Base-by-base conservation (phyloP, 1,284 basidiomycete species). In the Caloboletus inedulis region DNA sequence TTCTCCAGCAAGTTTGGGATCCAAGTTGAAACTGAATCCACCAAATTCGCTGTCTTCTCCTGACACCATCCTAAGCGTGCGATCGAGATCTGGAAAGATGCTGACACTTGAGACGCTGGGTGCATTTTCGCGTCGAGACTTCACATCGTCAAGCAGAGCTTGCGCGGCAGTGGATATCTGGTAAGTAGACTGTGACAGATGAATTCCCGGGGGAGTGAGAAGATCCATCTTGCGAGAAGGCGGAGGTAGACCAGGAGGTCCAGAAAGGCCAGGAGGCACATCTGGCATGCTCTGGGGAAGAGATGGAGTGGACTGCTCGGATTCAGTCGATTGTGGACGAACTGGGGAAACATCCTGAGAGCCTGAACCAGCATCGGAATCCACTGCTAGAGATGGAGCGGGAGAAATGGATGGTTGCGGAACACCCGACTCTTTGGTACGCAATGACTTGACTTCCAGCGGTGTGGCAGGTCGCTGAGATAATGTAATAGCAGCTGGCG, bases 81-180 rank as follows among this genome's bases (percentile, higher is more conserved):
- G 80, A 68, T 93, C 90, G 56, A 93, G 85, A 62, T 93, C 91
- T n/a, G 91, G 91, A 77, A 92, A 94, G n/a, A 91, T 87, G 66
- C 80, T 91, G 54, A 81, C 72, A 43, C 74, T 76, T 27, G 74
- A 69, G 19, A 77, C 66, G 12, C 70, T 54, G 4, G 79, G 71
- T 3, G 76, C 63, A 8, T 80, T 77, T 61, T 91, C 88, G 41
- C 91, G 78, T 37, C 92, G 78, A 42, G 82, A 82, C 63, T 83
- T 84, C 51, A 94, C 81, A 62, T 94, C 92, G 56, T 94, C 91
- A 45, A 94, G 76, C 42, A 95, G 75, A 3, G 88, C 89, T 60
- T 88, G 87, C 0, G 90, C 91, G 41, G 89, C 86, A 13, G 78
- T 87, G 0, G 92, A 93, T 74, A 93, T 90, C 65, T 93, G 91